Conservation (phyloP, 75 land plant species). For the Pinus albicaulis region DNA sequence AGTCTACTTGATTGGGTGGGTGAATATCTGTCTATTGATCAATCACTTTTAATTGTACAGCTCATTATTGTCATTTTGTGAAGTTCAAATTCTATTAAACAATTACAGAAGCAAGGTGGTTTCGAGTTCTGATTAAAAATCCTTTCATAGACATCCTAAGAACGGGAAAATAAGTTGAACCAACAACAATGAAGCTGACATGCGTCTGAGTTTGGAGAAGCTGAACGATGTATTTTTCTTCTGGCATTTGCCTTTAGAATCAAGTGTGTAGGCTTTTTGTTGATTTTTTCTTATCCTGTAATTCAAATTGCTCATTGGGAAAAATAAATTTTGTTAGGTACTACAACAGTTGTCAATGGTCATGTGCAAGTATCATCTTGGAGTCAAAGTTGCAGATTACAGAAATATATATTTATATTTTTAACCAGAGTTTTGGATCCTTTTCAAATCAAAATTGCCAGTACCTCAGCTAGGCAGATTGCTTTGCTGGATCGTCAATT, state of each 20-base stretch:
- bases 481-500: no score
- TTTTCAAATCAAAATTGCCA: no score
- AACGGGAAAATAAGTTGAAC: background rate
- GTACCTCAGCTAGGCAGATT: no score
- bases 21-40: background rate
- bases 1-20: background rate
- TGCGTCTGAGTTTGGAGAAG: background rate
- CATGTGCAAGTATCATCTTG: no score
- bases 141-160: background rate
- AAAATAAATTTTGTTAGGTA: no score
- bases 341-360: no score
- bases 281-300: background rate
- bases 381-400: no score
- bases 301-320: background rate
- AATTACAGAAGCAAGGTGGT: background rate
- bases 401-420: no score
- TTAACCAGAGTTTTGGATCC: no score
- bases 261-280: background rate
- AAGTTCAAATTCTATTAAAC: background rate
- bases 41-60: slow-evolving; percentile 7
- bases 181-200: background rate
- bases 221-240: background rate
- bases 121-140: background rate
- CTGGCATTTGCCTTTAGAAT: background rate
- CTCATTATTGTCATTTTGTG: background rate